phyloP scores from a whole-genome alignment of 495 filamentous ascomycete species.

The Chaetomium fimeti region DNA sequence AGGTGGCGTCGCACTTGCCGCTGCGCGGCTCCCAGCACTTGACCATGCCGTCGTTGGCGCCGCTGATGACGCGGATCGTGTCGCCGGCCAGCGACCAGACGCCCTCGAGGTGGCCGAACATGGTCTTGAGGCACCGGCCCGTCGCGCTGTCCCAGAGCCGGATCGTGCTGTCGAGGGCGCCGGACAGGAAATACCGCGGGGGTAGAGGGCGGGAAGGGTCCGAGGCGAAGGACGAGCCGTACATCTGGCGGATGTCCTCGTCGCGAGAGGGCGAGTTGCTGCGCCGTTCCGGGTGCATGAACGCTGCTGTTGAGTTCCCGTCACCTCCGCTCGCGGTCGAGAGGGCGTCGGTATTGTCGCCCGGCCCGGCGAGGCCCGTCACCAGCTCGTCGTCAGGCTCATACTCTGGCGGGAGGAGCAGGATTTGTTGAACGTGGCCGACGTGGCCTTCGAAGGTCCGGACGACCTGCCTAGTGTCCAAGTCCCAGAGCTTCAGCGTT shows the following conservation, averaged over 20 bases:
- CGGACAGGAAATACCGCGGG: conserved; percentile 87
- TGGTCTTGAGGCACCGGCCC: conserved; percentile 78
- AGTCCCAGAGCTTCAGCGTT: conserved; percentile 68
- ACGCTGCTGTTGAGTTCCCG: conserved; percentile 33
- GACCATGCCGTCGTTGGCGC: conserved; percentile 89
- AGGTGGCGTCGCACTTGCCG: conserved; percentile 86
- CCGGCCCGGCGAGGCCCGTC: conserved; percentile 42
- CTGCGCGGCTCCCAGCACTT: conserved; percentile 95
- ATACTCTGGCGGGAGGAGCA: conserved; percentile 77
- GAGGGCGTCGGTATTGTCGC: conserved; percentile 57
- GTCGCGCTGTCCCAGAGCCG: conserved; percentile 88
- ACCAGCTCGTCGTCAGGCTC: conserved; percentile 72
- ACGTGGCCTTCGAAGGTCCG: conserved; percentile 88
- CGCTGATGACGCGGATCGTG: conserved; percentile 81
- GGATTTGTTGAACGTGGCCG: conserved; percentile 88
- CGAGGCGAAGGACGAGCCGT: conserved; percentile 56
- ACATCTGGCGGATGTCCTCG: conserved; percentile 50
- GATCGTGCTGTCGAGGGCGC: conserved; percentile 85
- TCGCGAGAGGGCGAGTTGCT: conserved; percentile 30
- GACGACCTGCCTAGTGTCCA: conserved; percentile 76
- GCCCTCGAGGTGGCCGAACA: conserved; percentile 95
- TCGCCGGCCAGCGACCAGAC: conserved; percentile 95
- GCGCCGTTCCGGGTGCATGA: conserved; percentile 23
- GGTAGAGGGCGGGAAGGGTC: conserved; percentile 63
- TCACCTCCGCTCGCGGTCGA: conserved; percentile 45